A percentile compares a stretch with the other conserved stretches of the same genome.
Conservation (phyloP, 1,284 basidiomycete species). For the Earliella scabrosa region DNA sequence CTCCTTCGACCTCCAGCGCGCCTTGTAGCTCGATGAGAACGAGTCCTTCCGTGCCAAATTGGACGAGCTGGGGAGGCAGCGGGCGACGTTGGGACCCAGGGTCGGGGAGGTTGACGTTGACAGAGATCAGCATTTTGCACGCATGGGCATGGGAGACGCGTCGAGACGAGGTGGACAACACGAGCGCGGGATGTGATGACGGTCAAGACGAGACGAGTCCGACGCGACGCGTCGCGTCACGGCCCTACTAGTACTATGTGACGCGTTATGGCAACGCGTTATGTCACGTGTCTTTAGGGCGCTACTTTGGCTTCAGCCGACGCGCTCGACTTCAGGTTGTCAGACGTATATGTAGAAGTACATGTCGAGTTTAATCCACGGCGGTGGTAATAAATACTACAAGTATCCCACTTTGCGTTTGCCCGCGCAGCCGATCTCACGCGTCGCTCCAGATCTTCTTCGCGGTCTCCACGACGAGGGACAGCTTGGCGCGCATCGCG, state of each 20-base stretch:
- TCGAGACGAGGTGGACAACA: not conserved
- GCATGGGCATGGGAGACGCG: not conserved
- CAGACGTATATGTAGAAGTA: too few species aligned
- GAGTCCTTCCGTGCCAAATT: constrained; percentile 70
- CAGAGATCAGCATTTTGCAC: constrained; percentile 34
- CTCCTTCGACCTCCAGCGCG: constrained; percentile 63
- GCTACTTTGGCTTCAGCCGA: too few species aligned
- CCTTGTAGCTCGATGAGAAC: constrained; percentile 81
- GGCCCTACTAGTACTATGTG: not conserved
- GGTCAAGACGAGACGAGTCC: not conserved
- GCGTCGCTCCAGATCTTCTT: constrained; percentile 20
- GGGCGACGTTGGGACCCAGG: constrained; percentile 39
- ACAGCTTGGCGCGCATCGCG: constrained; percentile 55
- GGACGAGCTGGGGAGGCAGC: constrained; percentile 62
- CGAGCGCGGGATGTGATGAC: not conserved
- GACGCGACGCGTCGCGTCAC: not conserved
- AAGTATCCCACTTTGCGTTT: too few species aligned
- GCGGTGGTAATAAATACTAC: not conserved
- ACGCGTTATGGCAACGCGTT: not conserved
- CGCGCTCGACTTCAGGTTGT: too few species aligned
- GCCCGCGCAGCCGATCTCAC: not conserved
- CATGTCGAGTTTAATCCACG: not conserved
- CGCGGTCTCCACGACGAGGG: constrained; percentile 54
- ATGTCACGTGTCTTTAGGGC: not conserved
- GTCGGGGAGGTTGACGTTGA: constrained; percentile 24